phyloP scores from a whole-genome alignment of 495 filamentous ascomycete genomes.

The Penicillium riverlandense region DNA sequence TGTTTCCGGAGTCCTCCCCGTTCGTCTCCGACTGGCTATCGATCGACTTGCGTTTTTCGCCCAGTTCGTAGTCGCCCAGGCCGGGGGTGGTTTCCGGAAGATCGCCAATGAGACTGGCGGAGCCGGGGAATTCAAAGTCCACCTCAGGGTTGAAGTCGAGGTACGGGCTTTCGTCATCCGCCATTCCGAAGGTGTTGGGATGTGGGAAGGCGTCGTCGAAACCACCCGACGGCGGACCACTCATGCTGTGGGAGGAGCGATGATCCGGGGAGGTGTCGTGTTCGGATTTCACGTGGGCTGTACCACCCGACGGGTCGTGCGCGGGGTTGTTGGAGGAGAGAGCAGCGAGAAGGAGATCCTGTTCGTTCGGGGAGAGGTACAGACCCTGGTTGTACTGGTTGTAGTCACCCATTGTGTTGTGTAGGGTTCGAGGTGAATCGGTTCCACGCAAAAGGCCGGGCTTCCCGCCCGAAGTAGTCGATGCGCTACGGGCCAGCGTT shows the following conservation, averaged over 20 bases:
- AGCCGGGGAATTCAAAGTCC: conserved; percentile 57
- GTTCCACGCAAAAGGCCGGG: conserved; percentile 1
- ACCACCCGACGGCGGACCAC: conserved; percentile 44
- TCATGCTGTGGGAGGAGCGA: conserved; percentile 23
- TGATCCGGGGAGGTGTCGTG: conserved; percentile 24
- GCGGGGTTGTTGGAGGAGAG: conserved; percentile 67
- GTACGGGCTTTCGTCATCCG: conserved; percentile 67
- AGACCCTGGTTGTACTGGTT: conserved; percentile 38
- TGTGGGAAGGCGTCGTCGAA: conserved; percentile 44
- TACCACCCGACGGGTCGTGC: background rate
- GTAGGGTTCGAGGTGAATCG: background rate
- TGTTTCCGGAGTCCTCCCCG: conserved; percentile 62
- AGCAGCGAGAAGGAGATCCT: conserved; percentile 80
- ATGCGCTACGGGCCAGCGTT: too few relatives aligned
- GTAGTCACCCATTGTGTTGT: conserved; percentile 28
- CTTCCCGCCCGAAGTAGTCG: conserved; percentile 1
- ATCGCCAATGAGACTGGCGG: conserved; percentile 66
- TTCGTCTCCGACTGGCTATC: conserved; percentile 63
- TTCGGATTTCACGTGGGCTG: conserved; percentile 12
- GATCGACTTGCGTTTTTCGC: conserved; percentile 74
- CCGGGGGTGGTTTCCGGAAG: conserved; percentile 50
- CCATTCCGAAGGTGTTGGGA: conserved; percentile 37
- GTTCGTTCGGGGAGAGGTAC: conserved; percentile 77
- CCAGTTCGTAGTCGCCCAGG: conserved; percentile 36
- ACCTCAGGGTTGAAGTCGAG: conserved; percentile 74